These are phyloP conservation scores for Euphorbia schlechtendalii DNA, from an alignment of 441 rosid genomes.

Conservation along the genomic window DNA sequence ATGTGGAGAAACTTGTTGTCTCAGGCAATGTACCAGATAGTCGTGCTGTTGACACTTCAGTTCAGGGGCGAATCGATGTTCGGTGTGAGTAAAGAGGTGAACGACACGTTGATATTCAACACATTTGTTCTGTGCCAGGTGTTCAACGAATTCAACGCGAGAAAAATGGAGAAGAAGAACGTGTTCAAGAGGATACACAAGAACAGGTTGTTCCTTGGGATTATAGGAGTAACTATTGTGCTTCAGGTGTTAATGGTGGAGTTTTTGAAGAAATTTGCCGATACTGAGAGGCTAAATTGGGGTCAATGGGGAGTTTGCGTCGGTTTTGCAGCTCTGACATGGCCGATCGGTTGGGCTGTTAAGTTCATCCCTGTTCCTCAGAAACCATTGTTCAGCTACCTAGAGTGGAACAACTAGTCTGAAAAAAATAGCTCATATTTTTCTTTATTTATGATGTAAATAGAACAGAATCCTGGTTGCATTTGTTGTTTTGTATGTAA, in stretches of 20 bases:
- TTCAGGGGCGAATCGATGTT: slow-evolving; percentile 37
- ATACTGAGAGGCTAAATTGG: slow-evolving; percentile 39
- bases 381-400: slow-evolving; percentile 44
- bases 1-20: slow-evolving; percentile 14
- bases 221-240: slow-evolving; percentile 28
- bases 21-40: slow-evolving; percentile 39
- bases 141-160: slow-evolving; percentile 51
- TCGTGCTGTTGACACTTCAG: slow-evolving; percentile 33
- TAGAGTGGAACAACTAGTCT: slow-evolving; percentile 27
- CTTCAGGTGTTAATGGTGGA: slow-evolving; percentile 46
- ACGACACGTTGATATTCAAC: slow-evolving; percentile 43
- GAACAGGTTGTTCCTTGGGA: slow-evolving; percentile 34
- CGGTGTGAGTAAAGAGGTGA: slow-evolving; percentile 25
- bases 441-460: neutral
- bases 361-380: slow-evolving; percentile 44
- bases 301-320: slow-evolving; percentile 39
- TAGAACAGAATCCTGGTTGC: neutral
- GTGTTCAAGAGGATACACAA: slow-evolving; percentile 36
- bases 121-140: slow-evolving; percentile 45
- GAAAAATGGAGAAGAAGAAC: slow-evolving; percentile 47
- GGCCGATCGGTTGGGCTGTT: slow-evolving; percentile 40
- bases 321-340: slow-evolving; percentile 32
- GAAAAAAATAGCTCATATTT: too few relatives aligned
- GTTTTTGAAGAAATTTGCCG: slow-evolving; percentile 40
- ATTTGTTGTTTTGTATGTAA: neutral